A percentile compares a stretch with the other conserved stretches of the same genome.
Conservation (phyloP, 78 protist species). For the Pigoraptor vietnamica region DNA sequence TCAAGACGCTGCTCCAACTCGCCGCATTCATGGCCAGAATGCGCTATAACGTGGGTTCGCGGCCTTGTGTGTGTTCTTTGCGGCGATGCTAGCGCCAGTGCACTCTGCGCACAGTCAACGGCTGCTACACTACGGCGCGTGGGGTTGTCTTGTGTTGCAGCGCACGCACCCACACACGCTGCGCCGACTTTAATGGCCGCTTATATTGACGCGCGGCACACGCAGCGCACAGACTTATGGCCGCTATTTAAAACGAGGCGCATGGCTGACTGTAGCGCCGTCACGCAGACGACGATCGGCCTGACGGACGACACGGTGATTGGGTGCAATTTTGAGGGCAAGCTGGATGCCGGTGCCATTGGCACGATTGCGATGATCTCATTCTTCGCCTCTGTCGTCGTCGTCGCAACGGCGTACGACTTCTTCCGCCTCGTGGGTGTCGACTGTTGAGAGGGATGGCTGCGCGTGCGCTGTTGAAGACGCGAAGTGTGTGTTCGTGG, state of each 20-base stretch:
- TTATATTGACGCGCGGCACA: background rate
- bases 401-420: background rate
- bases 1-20: background rate
- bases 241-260: too few species aligned
- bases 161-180: too few species aligned
- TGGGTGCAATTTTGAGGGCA: background rate
- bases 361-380: background rate
- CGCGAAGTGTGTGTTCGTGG: background rate
- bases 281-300: background rate
- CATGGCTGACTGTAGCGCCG: too few species aligned
- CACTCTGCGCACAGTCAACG: too few species aligned
- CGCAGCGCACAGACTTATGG: too few species aligned
- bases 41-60: background rate
- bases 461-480: too few species aligned
- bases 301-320: background rate
- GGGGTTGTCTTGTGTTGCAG: too few species aligned
- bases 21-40: background rate
- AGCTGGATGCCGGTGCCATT: background rate
- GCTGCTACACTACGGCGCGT: too few species aligned
- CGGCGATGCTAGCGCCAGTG: too few species aligned
- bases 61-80: too few species aligned
- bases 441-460: too few species aligned
- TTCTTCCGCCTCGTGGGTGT: background rate
- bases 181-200: too few species aligned
- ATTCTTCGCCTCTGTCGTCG: background rate